These are phyloP conservation scores for Leishmania tropica DNA, from an alignment of 208 protist species.

Conservation along the genomic window DNA sequence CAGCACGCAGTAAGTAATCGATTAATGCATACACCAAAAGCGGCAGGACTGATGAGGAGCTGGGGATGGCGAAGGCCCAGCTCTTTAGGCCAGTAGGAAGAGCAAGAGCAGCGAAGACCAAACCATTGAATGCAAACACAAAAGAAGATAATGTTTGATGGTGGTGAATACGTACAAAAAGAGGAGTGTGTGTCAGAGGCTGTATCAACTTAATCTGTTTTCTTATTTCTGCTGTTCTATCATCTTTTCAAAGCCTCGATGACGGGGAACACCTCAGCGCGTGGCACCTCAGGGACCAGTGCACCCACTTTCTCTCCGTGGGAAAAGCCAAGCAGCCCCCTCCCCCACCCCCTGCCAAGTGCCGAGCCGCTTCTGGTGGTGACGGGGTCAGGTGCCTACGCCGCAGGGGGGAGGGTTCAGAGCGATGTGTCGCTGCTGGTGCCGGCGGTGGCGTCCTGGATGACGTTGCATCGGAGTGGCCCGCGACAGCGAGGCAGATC, in stretches of 20 bases:
- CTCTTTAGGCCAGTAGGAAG: neutral
- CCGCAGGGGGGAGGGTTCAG: neutral
- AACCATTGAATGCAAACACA: neutral
- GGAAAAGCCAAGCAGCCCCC: neutral
- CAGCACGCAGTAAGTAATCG: neutral
- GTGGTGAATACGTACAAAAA: neutral
- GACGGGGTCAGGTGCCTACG: neutral
- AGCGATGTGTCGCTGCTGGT: conserved; percentile 1
- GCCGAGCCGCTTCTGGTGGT: neutral
- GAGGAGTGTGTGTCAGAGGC: neutral
- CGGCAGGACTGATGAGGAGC: neutral
- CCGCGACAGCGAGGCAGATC: neutral
- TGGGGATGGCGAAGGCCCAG: neutral
- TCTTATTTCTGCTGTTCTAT: neutral
- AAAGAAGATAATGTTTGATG: neutral
- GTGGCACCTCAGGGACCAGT: neutral
- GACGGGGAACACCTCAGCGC: neutral
- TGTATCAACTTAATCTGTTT: neutral
- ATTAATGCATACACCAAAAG: neutral
- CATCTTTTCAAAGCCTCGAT: neutral
- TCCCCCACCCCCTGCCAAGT: neutral
- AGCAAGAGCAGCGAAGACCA: neutral
- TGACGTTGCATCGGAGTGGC: neutral
- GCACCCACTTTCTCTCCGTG: neutral
- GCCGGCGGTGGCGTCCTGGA: neutral